These are phyloP conservation scores for Canavalia gladiata DNA, from an alignment of 306 rosid genomes.

Conservation along the genomic window DNA sequence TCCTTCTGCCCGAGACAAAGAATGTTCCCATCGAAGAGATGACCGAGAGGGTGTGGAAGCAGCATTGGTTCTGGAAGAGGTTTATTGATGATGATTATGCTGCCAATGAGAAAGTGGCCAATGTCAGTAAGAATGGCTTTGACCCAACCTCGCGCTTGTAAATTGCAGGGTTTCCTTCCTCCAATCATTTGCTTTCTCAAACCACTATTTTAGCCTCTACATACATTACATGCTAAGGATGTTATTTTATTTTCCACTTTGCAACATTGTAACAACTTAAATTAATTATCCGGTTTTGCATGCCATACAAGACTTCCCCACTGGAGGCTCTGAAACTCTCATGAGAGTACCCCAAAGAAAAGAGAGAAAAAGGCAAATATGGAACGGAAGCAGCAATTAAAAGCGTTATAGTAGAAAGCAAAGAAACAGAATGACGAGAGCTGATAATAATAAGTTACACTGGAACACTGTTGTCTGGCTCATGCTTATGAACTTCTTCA, in stretches of 20 bases:
- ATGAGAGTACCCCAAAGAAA: neutral
- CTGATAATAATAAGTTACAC: neutral
- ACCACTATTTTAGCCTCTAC: neutral
- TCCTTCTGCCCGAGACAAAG: constrained; percentile 87
- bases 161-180: neutral
- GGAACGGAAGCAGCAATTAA: neutral
- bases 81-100: constrained; percentile 57
- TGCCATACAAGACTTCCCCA: neutral
- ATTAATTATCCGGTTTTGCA: constrained; percentile 25
- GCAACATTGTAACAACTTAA: constrained; percentile 15
- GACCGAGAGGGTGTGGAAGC: constrained; percentile 90
- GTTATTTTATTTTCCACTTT: neutral
- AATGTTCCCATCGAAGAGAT: constrained; percentile 90
- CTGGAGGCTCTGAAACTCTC: neutral
- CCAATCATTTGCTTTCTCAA: neutral
- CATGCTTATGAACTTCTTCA: constrained; percentile 90
- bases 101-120: constrained; percentile 32
- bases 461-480: constrained; percentile 98
- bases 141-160: constrained; percentile 65
- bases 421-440: neutral
- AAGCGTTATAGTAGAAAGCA: neutral
- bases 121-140: constrained; percentile 45
- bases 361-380: neutral
- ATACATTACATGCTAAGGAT: neutral
- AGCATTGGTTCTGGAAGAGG: constrained; percentile 91